Percentiles rank a stretch among this genome's conserved stretches.
These are phyloP conservation scores for Meripilus lineatus DNA, from an alignment of 1,284 basidiomycete genomes.

Conservation along the genomic window DNA sequence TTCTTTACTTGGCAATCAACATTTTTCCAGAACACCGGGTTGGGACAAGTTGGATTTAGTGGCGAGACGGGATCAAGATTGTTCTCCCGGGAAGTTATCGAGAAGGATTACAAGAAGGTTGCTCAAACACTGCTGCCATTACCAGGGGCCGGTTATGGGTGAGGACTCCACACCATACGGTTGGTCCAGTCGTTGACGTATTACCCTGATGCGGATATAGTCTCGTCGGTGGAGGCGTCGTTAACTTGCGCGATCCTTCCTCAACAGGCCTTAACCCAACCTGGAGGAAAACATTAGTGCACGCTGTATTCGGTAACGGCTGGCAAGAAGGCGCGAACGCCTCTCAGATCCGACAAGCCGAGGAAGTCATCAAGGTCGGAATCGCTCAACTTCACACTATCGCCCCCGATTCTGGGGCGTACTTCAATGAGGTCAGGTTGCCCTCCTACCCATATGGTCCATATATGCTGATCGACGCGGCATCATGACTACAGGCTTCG, in stretches of 20 bases:
- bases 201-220: constrained; percentile 19
- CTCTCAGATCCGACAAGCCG: constrained; percentile 22
- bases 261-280: constrained; percentile 38
- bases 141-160: constrained; percentile 7
- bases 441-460: not conserved
- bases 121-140: constrained; percentile 25
- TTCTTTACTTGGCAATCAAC: constrained; percentile 24
- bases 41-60: constrained; percentile 15
- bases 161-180: constrained; percentile 15
- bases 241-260: constrained; percentile 29
- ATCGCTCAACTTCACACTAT: constrained; percentile 21
- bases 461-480: not conserved
- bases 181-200: not conserved
- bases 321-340: constrained; percentile 31
- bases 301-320: constrained; percentile 16
- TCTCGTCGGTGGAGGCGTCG: constrained; percentile 34
- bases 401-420: constrained; percentile 30
- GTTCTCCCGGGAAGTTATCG: constrained; percentile 28
- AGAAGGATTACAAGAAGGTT: constrained; percentile 22
- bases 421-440: constrained; percentile 37
- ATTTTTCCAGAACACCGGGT: constrained; percentile 10
- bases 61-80: constrained; percentile 32
- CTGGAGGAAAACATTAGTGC: constrained; percentile 35
- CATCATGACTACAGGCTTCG: constrained; percentile 28
- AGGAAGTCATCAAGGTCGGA: constrained; percentile 22